These are phyloP conservation scores for Chlorella sp. DNA, from an alignment of 139 green algal species.

Conservation along the genomic window DNA sequence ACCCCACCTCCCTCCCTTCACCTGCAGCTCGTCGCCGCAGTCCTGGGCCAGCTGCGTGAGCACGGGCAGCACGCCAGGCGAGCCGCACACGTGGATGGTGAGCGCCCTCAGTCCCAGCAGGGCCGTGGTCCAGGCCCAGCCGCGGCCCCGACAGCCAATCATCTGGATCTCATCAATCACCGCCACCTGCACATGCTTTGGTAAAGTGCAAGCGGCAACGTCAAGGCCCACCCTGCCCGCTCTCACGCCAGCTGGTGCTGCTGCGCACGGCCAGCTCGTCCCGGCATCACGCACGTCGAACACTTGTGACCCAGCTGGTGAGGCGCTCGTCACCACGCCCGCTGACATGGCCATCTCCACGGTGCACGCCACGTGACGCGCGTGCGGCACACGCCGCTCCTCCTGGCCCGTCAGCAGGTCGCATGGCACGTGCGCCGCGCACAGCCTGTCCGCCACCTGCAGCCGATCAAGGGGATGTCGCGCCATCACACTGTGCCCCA, in stretches of 20 bases:
- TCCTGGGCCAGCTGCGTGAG: slow-evolving; percentile 48
- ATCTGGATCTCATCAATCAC: slow-evolving; percentile 90
- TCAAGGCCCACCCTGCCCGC: no score
- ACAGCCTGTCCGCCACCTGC: slow-evolving; percentile 20
- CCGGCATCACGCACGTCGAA: no score
- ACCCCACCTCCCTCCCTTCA: neutral
- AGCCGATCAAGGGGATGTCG: neutral
- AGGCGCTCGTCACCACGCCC: no score
- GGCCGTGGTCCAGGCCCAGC: slow-evolving; percentile 92
- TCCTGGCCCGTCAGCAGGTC: slow-evolving; percentile 83
- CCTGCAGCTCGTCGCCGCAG: slow-evolving; percentile 59
- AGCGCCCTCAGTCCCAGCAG: slow-evolving; percentile 75
- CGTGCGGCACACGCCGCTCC: slow-evolving; percentile 50
- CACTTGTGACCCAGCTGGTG: no score
- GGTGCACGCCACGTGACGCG: slow-evolving; percentile 84
- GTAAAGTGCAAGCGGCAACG: neutral
- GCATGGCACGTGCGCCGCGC: slow-evolving; percentile 41
- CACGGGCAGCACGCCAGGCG: slow-evolving; percentile 71
- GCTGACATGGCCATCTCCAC: slow-evolving; percentile 97
- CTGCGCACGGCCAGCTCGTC: no score
- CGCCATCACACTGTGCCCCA: neutral
- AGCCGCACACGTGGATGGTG: slow-evolving; percentile 93
- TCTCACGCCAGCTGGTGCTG: no score
- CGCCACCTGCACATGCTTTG: slow-evolving; percentile 11
- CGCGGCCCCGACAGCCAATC: slow-evolving; percentile 40